These are phyloP conservation scores for Monosporozyma solicola DNA, from an alignment of 805 yeast genomes.

Conservation along the genomic window DNA sequence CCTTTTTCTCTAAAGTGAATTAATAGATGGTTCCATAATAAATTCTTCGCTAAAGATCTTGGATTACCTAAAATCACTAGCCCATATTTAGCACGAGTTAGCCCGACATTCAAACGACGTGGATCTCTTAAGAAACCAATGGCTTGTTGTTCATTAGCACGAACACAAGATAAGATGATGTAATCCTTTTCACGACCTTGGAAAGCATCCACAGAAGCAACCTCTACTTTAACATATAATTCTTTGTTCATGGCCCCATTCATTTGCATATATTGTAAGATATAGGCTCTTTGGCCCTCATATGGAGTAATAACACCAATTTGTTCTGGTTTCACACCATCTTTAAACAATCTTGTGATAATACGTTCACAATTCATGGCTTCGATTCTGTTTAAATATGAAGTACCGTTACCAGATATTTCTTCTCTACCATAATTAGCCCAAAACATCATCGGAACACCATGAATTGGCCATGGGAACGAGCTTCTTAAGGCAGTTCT, in stretches of 20 bases:
- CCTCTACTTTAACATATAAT: conserved; percentile 65
- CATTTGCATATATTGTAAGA: conserved; percentile 67
- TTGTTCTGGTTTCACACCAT: conserved; percentile 69
- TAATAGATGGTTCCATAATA: conserved; percentile 70
- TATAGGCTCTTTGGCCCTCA: conserved; percentile 84
- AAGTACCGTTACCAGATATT: conserved; percentile 69
- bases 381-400: conserved; percentile 77
- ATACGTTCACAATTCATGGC: conserved; percentile 82
- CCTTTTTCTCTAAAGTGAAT: conserved; percentile 76
- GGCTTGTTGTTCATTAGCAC: conserved; percentile 65
- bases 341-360: conserved; percentile 60
- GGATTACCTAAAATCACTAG: conserved; percentile 79
- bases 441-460: conserved; percentile 95
- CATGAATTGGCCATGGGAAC: conserved; percentile 88
- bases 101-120: conserved; percentile 79
- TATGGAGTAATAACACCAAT: conserved; percentile 93
- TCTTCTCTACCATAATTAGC: conserved; percentile 84
- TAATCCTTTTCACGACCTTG: conserved; percentile 97
- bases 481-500: conserved; percentile 45
- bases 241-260: conserved; percentile 61
- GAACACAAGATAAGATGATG: conserved; percentile 88
- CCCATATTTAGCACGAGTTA: conserved; percentile 83
- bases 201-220: conserved; percentile 95
- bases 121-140: conserved; percentile 83
- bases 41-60: conserved; percentile 56